A percentile compares a stretch with the other conserved stretches of the same genome.
Evolutionary conservation across 2,329 filamentous ascomycete species (phyloP).

Genomic region (Atkinsonella texensis): DNA sequence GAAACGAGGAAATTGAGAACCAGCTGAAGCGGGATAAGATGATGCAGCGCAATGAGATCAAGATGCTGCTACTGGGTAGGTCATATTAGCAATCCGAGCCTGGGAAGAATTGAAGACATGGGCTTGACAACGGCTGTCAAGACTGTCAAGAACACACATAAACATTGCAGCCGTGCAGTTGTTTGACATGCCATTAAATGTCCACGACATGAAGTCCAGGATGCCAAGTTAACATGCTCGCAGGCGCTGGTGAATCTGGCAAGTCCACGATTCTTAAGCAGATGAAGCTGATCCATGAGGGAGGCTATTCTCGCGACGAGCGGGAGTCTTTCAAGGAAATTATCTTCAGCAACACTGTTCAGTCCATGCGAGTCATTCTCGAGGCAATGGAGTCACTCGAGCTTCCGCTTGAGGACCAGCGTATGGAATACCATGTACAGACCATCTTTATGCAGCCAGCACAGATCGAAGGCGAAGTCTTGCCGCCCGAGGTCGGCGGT

Average conservation of each 20-base stretch:
- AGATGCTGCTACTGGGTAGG: conserved; percentile 94
- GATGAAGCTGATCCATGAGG: conserved; percentile 98
- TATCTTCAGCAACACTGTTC: conserved; percentile 59
- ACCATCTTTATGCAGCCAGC: conserved; percentile 98
- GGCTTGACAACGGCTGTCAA: not conserved
- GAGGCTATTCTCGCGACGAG: conserved; percentile 89
- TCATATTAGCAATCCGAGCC: not conserved
- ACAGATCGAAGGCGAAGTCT: conserved; percentile 88
- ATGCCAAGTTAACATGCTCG: not conserved
- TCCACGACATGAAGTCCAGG: not conserved
- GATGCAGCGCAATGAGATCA: conserved; percentile 99
- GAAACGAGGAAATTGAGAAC: conserved; percentile 99
- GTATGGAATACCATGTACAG: conserved; percentile 94
- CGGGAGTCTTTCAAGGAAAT: conserved; percentile 60
- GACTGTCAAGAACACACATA: not conserved
- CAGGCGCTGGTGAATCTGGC: conserved; percentile 86
- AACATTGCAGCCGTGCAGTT: not conserved
- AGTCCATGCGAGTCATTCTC: conserved; percentile 58
- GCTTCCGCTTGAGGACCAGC: conserved; percentile 78
- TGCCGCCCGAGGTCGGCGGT: conserved; percentile 87
- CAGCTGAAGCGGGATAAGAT: conserved; percentile 97
- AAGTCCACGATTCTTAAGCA: conserved; percentile 29
- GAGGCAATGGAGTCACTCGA: conserved; percentile 59
- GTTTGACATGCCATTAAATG: no score
- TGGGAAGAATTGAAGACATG: not conserved